Base-by-base conservation (phyloP, 345 rosid species). In the Pugionium dolabratum region DNA sequence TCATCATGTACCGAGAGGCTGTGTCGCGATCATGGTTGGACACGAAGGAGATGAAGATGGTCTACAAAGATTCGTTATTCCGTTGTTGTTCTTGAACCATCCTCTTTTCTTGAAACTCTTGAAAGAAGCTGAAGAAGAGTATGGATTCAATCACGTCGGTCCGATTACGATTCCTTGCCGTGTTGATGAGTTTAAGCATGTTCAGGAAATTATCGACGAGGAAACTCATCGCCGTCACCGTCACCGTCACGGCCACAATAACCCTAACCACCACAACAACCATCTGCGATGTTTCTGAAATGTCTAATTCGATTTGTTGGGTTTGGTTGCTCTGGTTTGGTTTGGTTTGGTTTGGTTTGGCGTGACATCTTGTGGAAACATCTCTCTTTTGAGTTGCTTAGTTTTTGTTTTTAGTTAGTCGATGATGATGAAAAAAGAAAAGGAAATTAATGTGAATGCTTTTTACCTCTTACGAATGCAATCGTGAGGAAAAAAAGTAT, bases 141-240 rank as follows among this genome's bases (percentile, higher is more conserved):
- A 67, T 45, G 98, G 95, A 1, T 92, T 89, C 51, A 82, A 83
- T 9, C 97, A 89, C 39, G 64, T 77, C 33, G 98, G 98, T 1
- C 95, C 90, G 8, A 83, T 92, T 75, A 80, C 87, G 2, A 83
- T 92, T 40, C 98, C 98, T 41, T 92, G 97, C 76, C 81, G 82
- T 34, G 90, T 89, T 0, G 85, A 89, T 69, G 84, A 87, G 72
- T 92, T 92, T 48, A 84, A 83, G 10, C 74, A 69, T 63, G 84
- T 89, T 70, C 95, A 80, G 41, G 85, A 81, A 57, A 67, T 88
- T 62, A 89, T 92, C 67, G 84, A 85, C 55, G 34, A 76, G 70
- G 98, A 88, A 42, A 76, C 74, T 32, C 84, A 76, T 32, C 79
- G 61, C 80, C 77, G 57, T 77, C 79, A 65, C 6, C 74, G 69